phyloP scores from a whole-genome alignment of 208 protist species.

The Tritrichomonas foetus region DNA sequence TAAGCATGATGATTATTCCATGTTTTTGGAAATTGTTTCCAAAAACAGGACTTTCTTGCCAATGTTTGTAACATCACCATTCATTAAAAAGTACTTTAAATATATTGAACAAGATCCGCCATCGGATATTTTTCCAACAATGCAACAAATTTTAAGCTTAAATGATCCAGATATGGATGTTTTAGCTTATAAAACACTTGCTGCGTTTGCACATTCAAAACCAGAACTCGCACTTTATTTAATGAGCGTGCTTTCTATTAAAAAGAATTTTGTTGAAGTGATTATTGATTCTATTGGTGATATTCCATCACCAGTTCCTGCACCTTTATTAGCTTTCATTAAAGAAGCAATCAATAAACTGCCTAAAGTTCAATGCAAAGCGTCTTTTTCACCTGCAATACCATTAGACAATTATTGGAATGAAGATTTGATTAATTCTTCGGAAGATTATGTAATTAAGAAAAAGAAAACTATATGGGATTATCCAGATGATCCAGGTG shows the following conservation, averaged over 20 bases:
- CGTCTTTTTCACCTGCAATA: background rate
- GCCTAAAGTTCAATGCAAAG: background rate
- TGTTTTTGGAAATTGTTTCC: no score
- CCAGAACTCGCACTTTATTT: no score
- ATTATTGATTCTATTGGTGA: background rate
- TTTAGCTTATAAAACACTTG: no score
- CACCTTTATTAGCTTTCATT: background rate
- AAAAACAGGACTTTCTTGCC: no score
- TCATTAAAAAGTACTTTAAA: no score
- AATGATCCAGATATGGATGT: no score
- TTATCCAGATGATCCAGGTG: background rate
- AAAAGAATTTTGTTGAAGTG: background rate
- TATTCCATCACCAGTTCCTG: background rate
- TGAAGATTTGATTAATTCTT: background rate
- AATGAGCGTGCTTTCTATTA: background rate
- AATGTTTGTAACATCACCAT: no score
- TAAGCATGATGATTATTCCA: no score
- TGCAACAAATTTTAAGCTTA: no score
- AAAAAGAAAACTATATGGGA: background rate
- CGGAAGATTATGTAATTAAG: background rate
- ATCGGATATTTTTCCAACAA: no score
- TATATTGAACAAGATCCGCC: no score
- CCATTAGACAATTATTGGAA: background rate
- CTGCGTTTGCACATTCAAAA: no score
- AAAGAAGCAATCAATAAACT: background rate